Evolutionary conservation across 1,284 basidiomycete genomes (phyloP), one percentile per base, ranked within the genome.

Genomic region (Irpex lacteus): DNA sequence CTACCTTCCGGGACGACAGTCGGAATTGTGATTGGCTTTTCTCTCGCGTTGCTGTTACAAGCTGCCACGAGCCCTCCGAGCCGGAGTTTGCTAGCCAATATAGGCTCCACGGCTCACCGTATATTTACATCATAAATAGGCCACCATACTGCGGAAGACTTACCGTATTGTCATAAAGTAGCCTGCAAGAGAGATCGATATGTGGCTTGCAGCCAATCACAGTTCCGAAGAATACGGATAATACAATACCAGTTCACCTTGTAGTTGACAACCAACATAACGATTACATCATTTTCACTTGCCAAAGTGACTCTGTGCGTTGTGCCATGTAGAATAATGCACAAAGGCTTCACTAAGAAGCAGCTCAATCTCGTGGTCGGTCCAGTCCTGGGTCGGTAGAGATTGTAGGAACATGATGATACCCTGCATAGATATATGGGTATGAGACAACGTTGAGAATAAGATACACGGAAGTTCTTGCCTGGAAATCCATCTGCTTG

Each of bases 341-440:
- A 98, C 94, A 73, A 98, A 99, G 6, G 98, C 97, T 77, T 98
- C 95, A 71, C 93, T 95, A 54, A 99, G 85, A 15, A 99, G 85
- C 77, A 98, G 86, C 74, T 98, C 96, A 55, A 98, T 91, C 74
- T 99, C 96, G 72, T 96, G 91, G 76, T 99, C 97, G 4, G 88
- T 88, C 97, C 98, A 99, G 60, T 86, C 85, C 72, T 97, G 94
- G 1, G 97, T 99, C 7, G 98, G 97, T 4, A 98, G 84, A 3
- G 94, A 94, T 77, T 99, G 97, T 2, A 99, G 83, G 80, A 98
- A 99, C 92, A 99, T 98, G 77, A 99, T 99, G 76, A 98, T 98
- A 60, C 95, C 95, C 94, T 97, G 69, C 36, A 49, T 50, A n/a
- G 18, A 55, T 9, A 37, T 44, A 19, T 32, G 40, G 34, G 21